Conservation (phyloP, 2,329 filamentous ascomycete genomes). For the Penicillium fuscoglaucum region DNA sequence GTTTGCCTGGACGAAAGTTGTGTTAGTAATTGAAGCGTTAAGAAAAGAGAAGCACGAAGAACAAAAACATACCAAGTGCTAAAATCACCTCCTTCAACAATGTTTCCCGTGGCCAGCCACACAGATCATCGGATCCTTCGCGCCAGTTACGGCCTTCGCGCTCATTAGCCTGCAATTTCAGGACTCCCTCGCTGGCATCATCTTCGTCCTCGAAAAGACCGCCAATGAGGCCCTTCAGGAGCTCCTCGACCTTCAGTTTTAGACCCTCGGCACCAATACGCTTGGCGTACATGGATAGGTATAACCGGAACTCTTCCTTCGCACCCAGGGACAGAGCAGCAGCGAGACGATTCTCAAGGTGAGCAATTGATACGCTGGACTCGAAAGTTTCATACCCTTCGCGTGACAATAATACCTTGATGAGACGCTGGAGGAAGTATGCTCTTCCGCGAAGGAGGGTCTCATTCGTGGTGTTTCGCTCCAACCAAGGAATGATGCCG, state of each 20-base stretch:
- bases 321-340: conserved; percentile 82
- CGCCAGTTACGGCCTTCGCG: conserved; percentile 49
- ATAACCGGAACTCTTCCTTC: conserved; percentile 88
- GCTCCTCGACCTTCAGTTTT: conserved; percentile 85
- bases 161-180: conserved; percentile 29
- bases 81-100: conserved; percentile 87
- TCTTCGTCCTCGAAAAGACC: conserved; percentile 59
- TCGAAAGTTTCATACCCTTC: conserved; percentile 94
- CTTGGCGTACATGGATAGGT: conserved; percentile 98
- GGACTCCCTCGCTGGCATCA: conserved; percentile 50
- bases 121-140: conserved; percentile 66
- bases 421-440: conserved; percentile 84
- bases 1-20: conserved; percentile 69
- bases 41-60: not conserved
- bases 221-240: conserved; percentile 78
- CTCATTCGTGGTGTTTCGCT: conserved; percentile 92
- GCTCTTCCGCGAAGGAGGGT: conserved; percentile 87
- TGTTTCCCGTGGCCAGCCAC: conserved; percentile 87
- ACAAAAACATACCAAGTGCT: conserved; percentile 71
- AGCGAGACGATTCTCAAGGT: conserved; percentile 91
- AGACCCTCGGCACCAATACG: conserved; percentile 87
- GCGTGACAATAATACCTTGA: conserved; percentile 82
- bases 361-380: conserved; percentile 85
- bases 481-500: conserved; percentile 88
- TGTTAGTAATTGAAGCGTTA: conserved; percentile 2